These are phyloP conservation scores for Lentinula aciculospora DNA, from an alignment of 768 basidiomycete genomes.

Conservation along the genomic window DNA sequence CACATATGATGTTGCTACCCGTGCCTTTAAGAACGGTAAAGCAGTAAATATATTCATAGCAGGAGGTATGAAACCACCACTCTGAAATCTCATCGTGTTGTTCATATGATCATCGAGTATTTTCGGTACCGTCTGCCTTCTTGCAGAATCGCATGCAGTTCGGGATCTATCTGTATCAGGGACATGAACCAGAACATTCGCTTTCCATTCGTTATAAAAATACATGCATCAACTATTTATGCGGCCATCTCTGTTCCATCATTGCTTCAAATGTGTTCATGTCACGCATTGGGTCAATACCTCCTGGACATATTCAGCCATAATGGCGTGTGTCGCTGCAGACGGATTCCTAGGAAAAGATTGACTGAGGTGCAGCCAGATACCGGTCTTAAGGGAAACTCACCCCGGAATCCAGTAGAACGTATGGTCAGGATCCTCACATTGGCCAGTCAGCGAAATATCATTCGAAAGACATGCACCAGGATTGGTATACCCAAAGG, in stretches of 20 bases:
- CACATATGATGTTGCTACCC: background rate
- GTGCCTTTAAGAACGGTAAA: slow-evolving; percentile 1
- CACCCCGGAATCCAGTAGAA: slow-evolving; percentile 9
- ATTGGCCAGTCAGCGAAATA: background rate
- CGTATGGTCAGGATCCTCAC: slow-evolving; percentile 5
- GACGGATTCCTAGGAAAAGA: background rate
- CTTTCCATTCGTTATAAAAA: too few relatives aligned
- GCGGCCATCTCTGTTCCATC: too few relatives aligned
- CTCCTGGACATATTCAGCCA: slow-evolving; percentile 5
- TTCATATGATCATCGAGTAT: too few relatives aligned
- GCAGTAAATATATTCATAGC: slow-evolving; percentile 4
- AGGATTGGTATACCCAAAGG: slow-evolving; percentile 42
- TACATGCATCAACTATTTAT: too few relatives aligned
- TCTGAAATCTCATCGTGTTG: background rate
- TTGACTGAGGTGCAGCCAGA: background rate
- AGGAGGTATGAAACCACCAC: background rate
- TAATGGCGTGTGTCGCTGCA: background rate
- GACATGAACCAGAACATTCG: too few relatives aligned
- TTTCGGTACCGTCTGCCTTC: too few relatives aligned
- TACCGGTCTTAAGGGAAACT: background rate
- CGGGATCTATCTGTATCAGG: too few relatives aligned
- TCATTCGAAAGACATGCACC: slow-evolving; percentile 5
- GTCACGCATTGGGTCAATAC: background rate
- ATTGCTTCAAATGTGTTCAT: too few relatives aligned
- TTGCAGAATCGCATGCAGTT: too few relatives aligned